A percentile compares a stretch with the other conserved stretches of the same genome.
Conservation (phyloP, 2,329 filamentous ascomycete species). For the Cercospora citrullina region DNA sequence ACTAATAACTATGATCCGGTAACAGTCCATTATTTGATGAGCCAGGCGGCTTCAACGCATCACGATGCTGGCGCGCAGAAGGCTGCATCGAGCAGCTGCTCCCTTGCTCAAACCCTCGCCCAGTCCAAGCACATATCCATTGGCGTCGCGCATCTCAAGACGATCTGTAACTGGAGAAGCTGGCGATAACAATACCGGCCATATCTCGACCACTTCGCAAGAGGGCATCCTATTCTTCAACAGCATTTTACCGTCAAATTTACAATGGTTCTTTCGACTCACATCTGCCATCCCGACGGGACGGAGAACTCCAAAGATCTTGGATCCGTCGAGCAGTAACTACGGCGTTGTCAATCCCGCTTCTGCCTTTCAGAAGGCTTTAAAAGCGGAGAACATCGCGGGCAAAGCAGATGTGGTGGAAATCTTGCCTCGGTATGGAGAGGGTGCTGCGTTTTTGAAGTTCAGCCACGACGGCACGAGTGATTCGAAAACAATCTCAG, state of each 20-base stretch:
- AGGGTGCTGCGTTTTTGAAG: slow-evolving; percentile 92
- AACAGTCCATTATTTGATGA: neutral
- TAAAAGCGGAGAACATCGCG: slow-evolving; percentile 31
- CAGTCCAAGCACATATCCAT: neutral
- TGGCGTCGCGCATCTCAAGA: slow-evolving; percentile 15
- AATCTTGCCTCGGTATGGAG: slow-evolving; percentile 80
- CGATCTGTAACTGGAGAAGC: slow-evolving; percentile 25
- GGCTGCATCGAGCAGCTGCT: slow-evolving; percentile 8
- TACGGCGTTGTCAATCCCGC: slow-evolving; percentile 56
- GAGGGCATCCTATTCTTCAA: slow-evolving; percentile 89
- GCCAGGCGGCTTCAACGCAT: neutral
- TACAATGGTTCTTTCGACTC: slow-evolving; percentile 62
- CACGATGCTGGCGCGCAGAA: slow-evolving; percentile 5
- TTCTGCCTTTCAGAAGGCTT: slow-evolving; percentile 52
- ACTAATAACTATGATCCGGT: neutral
- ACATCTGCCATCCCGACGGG: slow-evolving; percentile 46
- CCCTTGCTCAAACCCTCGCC: slow-evolving; percentile 4
- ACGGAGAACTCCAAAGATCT: slow-evolving; percentile 16
- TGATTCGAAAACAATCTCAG: slow-evolving; percentile 58
- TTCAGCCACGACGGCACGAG: slow-evolving; percentile 60
- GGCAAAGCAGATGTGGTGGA: slow-evolving; percentile 67
- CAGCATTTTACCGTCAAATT: slow-evolving; percentile 80
- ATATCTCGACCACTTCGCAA: slow-evolving; percentile 73
- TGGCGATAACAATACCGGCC: slow-evolving; percentile 66
- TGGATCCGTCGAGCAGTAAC: slow-evolving; percentile 22